phyloP scores from a whole-genome alignment of 2,329 filamentous ascomycete genomes.

The Trichoderma sp. region DNA sequence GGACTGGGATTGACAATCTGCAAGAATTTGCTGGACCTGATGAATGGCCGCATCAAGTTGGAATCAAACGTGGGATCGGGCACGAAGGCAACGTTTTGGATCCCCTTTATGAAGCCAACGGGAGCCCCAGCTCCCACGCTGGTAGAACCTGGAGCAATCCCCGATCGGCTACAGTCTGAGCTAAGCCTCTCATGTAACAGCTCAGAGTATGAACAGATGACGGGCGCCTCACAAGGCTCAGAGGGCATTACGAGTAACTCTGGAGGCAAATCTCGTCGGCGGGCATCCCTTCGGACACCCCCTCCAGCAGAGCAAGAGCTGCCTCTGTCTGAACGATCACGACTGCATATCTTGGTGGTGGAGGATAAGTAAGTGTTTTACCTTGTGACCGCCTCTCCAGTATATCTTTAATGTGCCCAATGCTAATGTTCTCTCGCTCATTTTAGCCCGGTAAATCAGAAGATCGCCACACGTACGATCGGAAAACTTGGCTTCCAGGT shows the following conservation, averaged over 20 bases:
- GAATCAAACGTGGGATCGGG: slow-evolving; percentile 66
- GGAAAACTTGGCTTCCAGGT: slow-evolving; percentile 70
- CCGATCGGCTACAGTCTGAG: slow-evolving; percentile 64
- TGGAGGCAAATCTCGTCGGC: slow-evolving; percentile 30
- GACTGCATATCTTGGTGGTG: slow-evolving; percentile 70
- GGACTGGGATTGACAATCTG: slow-evolving; percentile 76
- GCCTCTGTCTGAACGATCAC: slow-evolving; percentile 55
- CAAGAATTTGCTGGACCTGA: slow-evolving; percentile 76
- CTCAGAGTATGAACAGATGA: slow-evolving; percentile 57
- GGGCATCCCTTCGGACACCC: slow-evolving; percentile 37
- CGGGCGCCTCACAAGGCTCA: slow-evolving; percentile 40
- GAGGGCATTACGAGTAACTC: slow-evolving; percentile 28
- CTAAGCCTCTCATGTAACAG: slow-evolving; percentile 65
- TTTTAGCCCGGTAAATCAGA: slow-evolving; percentile 63
- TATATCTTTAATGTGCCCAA: slow-evolving; percentile 9
- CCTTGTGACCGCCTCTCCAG: background rate
- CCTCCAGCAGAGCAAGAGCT: slow-evolving; percentile 48
- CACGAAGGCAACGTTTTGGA: slow-evolving; percentile 73
- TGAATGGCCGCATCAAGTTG: slow-evolving; percentile 72
- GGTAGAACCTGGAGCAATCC: slow-evolving; percentile 62
- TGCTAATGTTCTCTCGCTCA: slow-evolving; percentile 22
- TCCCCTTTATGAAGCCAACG: slow-evolving; percentile 72
- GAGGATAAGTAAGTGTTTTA: slow-evolving; percentile 67
- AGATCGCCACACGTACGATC: slow-evolving; percentile 74
- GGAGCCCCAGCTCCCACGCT: slow-evolving; percentile 47